Conservation (phyloP, 371 early-diverging fungal genomes). For the Mucor piriformis region DNA sequence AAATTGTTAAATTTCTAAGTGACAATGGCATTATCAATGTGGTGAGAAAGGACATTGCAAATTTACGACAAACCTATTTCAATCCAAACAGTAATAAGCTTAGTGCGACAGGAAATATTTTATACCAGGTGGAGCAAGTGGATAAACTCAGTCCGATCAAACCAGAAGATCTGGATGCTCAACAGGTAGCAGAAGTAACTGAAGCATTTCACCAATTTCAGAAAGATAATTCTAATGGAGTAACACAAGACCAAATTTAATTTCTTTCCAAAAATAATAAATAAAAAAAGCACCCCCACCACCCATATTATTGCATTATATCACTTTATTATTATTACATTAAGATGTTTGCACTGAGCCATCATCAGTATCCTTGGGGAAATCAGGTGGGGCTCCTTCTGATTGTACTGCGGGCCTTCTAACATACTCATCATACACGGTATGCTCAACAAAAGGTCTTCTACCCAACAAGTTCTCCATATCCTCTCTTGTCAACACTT, state of each 20-base stretch:
- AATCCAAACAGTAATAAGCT: conserved; percentile 6
- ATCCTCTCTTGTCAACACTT: conserved; percentile 93
- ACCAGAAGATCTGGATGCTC: background rate
- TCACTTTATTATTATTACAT: too few relatives aligned
- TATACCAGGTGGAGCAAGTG: conserved; percentile 1
- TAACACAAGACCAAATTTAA: too few relatives aligned
- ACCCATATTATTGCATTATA: too few relatives aligned
- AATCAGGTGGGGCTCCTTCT: conserved; percentile 13
- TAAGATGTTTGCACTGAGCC: background rate
- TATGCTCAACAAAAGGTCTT: conserved; percentile 79
- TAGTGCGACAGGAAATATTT: background rate
- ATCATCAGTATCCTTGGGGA: background rate
- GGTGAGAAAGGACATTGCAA: conserved; percentile 21
- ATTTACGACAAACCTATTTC: conserved; percentile 14
- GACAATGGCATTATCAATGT: conserved; percentile 14
- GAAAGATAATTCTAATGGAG: background rate
- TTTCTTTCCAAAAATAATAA: background rate
- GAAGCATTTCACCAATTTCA: background rate
- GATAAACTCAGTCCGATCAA: background rate
- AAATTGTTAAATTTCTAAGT: conserved; percentile 2
- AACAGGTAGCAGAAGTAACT: background rate
- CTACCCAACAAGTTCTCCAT: conserved; percentile 89
- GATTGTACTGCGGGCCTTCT: conserved; percentile 17
- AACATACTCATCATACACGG: conserved; percentile 61
- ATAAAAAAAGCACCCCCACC: too few relatives aligned